phyloP scores from a whole-genome alignment of 192 early-diverging fungal genomes.

The Podila verticillata region DNA sequence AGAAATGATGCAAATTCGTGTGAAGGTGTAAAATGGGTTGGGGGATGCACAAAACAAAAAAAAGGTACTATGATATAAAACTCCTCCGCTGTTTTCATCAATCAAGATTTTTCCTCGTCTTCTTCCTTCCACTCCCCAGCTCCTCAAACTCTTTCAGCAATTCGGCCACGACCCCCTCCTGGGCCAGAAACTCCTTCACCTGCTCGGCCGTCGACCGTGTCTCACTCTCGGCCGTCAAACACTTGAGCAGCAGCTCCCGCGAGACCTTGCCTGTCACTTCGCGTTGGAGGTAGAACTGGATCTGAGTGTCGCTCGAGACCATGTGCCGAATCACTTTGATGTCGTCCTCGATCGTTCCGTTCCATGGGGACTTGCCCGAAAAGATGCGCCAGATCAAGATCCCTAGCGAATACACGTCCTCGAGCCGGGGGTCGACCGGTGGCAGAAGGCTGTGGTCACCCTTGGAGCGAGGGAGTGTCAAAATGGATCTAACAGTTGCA shows the following conservation, averaged over 20 bases:
- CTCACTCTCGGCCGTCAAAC: constrained; percentile 53
- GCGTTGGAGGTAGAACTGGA: constrained; percentile 56
- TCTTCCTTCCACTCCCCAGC: constrained; percentile 46
- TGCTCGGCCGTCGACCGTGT: constrained; percentile 55
- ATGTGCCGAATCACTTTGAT: constrained; percentile 61
- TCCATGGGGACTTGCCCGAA: constrained; percentile 67
- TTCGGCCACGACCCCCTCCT: background rate
- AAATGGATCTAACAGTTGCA: constrained; percentile 52
- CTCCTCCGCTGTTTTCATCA: background rate
- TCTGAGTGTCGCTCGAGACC: constrained; percentile 58
- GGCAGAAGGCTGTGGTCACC: constrained; percentile 54
- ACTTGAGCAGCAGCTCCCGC: constrained; percentile 55
- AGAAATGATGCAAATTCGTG: no score
- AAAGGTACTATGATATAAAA: background rate
- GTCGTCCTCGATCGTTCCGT: constrained; percentile 67
- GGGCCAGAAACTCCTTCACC: constrained; percentile 9
- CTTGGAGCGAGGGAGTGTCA: constrained; percentile 63
- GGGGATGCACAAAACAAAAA: background rate
- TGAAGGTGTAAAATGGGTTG: no score
- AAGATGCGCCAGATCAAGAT: constrained; percentile 70
- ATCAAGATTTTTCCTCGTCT: constrained; percentile 35
- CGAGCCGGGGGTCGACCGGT: constrained; percentile 61
- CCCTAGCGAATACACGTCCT: constrained; percentile 67
- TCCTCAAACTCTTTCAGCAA: constrained; percentile 63
- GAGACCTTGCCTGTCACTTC: constrained; percentile 55